Conservation (phyloP, 495 filamentous ascomycete genomes). For the Opeltia flavorubescens region DNA sequence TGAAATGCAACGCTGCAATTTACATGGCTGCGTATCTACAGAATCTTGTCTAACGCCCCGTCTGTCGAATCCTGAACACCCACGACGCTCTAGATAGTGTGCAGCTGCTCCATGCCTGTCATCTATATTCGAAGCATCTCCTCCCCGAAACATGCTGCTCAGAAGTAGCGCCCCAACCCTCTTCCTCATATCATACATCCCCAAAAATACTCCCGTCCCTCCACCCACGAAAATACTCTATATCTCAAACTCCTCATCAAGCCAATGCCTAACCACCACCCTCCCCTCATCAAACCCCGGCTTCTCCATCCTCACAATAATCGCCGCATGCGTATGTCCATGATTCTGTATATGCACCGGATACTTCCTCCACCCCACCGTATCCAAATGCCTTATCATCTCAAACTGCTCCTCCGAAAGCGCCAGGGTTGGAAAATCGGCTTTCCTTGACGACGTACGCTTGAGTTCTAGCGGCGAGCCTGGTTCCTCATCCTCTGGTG, state of each 20-base stretch:
- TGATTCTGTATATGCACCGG: constrained; percentile 74
- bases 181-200: no score
- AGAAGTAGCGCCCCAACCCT: no score
- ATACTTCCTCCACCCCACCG: constrained; percentile 65
- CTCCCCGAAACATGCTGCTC: no score
- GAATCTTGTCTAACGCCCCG: no score
- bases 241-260: constrained; percentile 56
- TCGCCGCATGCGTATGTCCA: constrained; percentile 74
- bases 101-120: no score
- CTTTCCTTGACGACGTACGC: constrained; percentile 7
- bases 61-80: no score
- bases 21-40: no score
- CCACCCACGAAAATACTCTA: no score
- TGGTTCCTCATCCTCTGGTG: not conserved
- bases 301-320: constrained; percentile 59
- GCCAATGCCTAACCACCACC: constrained; percentile 70
- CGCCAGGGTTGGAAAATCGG: constrained; percentile 52
- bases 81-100: no score
- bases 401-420: constrained; percentile 65
- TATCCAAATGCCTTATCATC: constrained; percentile 67
- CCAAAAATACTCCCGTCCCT: not conserved
- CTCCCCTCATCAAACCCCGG: constrained; percentile 57
- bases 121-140: no score
- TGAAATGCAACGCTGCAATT: no score
- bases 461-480: constrained; percentile 1